Base-by-base conservation (phyloP, 805 yeast species). In the Wickerhamomyces bisporus region DNA sequence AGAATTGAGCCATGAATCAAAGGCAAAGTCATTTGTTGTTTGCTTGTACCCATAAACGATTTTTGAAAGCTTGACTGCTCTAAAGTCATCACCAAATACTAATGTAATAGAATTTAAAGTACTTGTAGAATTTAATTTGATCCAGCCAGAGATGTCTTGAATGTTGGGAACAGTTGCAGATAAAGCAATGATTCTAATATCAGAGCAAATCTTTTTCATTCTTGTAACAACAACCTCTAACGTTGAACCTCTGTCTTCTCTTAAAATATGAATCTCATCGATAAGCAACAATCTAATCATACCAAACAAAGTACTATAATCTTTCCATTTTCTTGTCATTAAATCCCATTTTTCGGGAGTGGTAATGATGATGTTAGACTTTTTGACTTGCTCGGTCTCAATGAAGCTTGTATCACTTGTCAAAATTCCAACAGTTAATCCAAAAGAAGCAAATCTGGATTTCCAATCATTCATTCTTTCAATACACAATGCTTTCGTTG, bases 261-360 rank as follows among this genome's bases (percentile, higher is more conserved):
- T 59, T 25, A 73, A 46, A 11, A 64, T 61, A 45, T 73, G 78
- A 12, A 73, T 60, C 41, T 73, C 79, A 56, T 73, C 78, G 18
- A 62, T 55, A 27, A 70, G 44, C 30, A 79, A 52, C 43, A 79
- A 64, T 52, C 66, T 64, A 37, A 72, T 49, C 48, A 69, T 49
- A 52, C 64, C 57, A 47, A 71, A 64, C 14, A 68, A 40, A 24
- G 54, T 61, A 20, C 48, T 48, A 44, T 59, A 65, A 44, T 73
- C 76, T 3, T 57, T 48, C 75, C 77, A 68, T 45, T 66, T 69
- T 44, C 81, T 59, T 0, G 81, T 73, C 39, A 75, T 56, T 31
- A 71, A 58, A 47, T 77, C 81, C 79, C 80, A 75, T 50, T 77
- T 77, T 50, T 77, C 82, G 4, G 82, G 81, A 1, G 82, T 77